Evolutionary conservation across 2,329 filamentous ascomycete species (phyloP).

Genomic region (Anthostomella pinea): DNA sequence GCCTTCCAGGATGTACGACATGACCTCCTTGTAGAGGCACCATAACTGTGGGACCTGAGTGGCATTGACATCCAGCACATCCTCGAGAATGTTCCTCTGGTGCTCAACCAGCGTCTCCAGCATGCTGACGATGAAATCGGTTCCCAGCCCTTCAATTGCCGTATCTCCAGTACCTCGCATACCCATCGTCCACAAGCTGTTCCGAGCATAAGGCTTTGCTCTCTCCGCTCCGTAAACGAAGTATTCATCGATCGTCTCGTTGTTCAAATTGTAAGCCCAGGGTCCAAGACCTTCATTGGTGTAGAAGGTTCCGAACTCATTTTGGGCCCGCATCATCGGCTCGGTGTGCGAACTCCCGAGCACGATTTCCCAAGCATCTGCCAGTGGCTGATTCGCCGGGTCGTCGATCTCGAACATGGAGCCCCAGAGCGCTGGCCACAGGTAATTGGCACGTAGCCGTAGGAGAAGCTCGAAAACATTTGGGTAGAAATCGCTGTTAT

Average conservation of each 20-base stretch:
- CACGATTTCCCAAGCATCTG: constrained; percentile 72
- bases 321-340: constrained; percentile 63
- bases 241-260: constrained; percentile 64
- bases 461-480: constrained; percentile 70
- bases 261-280: constrained; percentile 71
- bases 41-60: constrained; percentile 63
- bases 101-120: constrained; percentile 59
- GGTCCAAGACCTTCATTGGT: constrained; percentile 44
- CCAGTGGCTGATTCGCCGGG: constrained; percentile 62
- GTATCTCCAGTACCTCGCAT: constrained; percentile 72
- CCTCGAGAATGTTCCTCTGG: constrained; percentile 56
- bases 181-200: constrained; percentile 62
- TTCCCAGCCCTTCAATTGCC: constrained; percentile 52
- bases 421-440: constrained; percentile 72
- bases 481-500: constrained; percentile 63
- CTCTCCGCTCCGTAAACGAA: constrained; percentile 65
- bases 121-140: constrained; percentile 54
- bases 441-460: constrained; percentile 67
- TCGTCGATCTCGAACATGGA: constrained; percentile 73
- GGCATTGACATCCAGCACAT: constrained; percentile 52
- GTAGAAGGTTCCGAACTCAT: constrained; percentile 52
- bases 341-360: constrained; percentile 73
- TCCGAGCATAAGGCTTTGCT: constrained; percentile 63
- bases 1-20: constrained; percentile 64
- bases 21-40: constrained; percentile 74